Evolutionary conservation across 2,329 filamentous ascomycete species (phyloP), one percentile per base, ranked within the genome.

Genomic region (Phialophora chinensis): DNA sequence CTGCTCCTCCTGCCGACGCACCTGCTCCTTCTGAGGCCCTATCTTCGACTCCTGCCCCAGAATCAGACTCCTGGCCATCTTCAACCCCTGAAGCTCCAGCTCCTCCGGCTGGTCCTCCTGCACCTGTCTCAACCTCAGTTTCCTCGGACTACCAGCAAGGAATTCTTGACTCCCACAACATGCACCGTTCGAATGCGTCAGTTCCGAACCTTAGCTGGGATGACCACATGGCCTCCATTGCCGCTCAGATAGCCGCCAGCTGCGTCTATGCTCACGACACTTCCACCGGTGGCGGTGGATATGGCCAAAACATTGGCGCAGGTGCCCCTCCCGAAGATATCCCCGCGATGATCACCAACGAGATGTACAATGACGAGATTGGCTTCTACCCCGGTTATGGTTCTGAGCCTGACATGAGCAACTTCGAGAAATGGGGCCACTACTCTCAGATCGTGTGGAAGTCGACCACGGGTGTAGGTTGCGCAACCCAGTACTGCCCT

Each of bases 231-330:
- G 90, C 88, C 62, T 75, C 77, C 63, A 91, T 85, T 67, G 93
- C 93, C 50, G 71, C 81, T 57, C 80, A 80, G 63, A 86, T 89
- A 61, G 92, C 92, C 66, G 74, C 84, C 33, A 83, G 77, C 38
- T 96, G 93, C 78, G 82, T 85, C 50, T 94, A 93, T 73, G 84
- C 81, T 35, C 94, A 98, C 79, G 85, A 93, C 77, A 87, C 87
- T 89, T 92, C 86, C 82, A 88, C 83, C n/a, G 81, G 85, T 69
- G 83, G 81, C 59, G 87, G 87, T 63, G 83, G 85, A 53, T 96
- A 95, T 75, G 95, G 95, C 70, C 95, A 99, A 82, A 99, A 98
- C 85, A 89, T 98, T 66, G 94, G 91, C 75, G 88, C 89, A 67
- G 83, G 89, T 71, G 84, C 86, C 67, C 75, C 79, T 1, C 77